Evolutionary conservation across 305 asterid genomes (phyloP), one percentile per base, ranked within the genome.

Genomic region (Solanum hybrid): DNA sequence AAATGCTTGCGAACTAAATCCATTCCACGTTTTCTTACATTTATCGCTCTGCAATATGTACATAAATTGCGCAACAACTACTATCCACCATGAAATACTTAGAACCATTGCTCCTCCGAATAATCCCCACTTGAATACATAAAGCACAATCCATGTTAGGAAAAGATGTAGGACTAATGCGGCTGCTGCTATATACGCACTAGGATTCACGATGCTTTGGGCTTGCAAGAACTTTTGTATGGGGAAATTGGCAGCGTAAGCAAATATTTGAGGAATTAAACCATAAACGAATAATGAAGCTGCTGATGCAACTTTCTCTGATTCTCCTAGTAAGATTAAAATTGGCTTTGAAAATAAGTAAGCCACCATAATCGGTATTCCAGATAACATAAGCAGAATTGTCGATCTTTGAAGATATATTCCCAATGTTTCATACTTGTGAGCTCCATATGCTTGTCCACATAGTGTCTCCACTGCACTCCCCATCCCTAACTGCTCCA

Each of bases 371-470:
- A 93, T 78, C 8, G 91, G 91, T 34, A 92, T 31, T 12, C 91
- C 93, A 2, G 93, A 81, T 87, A 81, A 87, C 91, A 86, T 89
- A 2, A 93, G 90, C 71, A 93, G 93, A 24, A 93, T 84, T 0
- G 92, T 89, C 40, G 94, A 93, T 89, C 94, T 91, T 77, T 93
- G 94, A 2, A 93, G 84, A 90, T 93, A 93, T 38, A 93, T 73
- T 14, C 94, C 93, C 5, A 93, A 45, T 91, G 91, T 89, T 10
- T 89, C 94, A 32, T 91, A 89, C 85, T 90, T 92, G 72, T 92
- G 91, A 26, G 94, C 94, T 82, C 94, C 94, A 73, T 91, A 92
- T 56, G 94, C 94, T 7, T 93, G 94, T 10, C 94, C 94, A 87
- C 94, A 93, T 22, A 93, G 89, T 3, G 94, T 93, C 86, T 93